Percentiles rank a stretch among this genome's conserved stretches.
Evolutionary conservation across 2,329 filamentous ascomycete genomes (phyloP).

Genomic region (Parastagonospora avenae): DNA sequence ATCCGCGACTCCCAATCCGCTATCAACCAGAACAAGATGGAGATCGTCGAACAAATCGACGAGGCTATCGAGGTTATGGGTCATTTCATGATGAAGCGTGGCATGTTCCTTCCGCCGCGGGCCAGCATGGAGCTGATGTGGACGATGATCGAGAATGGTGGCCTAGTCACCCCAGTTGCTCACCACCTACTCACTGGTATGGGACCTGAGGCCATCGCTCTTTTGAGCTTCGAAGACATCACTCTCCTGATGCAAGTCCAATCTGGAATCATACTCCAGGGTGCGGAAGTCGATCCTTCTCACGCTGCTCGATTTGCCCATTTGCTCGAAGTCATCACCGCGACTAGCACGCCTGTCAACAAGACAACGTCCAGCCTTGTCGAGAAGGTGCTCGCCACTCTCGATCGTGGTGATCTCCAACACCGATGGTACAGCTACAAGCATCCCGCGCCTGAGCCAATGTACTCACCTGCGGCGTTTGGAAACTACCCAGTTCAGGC

Average conservation of each 20-base stretch:
- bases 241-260: constrained; percentile 67
- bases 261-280: constrained; percentile 55
- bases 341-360: constrained; percentile 59
- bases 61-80: constrained; percentile 78
- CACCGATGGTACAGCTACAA: constrained; percentile 65
- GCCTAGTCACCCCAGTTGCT: constrained; percentile 63
- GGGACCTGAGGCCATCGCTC: constrained; percentile 63
- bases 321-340: constrained; percentile 63
- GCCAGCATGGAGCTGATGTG: constrained; percentile 65
- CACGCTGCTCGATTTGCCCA: constrained; percentile 66
- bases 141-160: constrained; percentile 69
- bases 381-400: constrained; percentile 62
- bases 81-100: constrained; percentile 60
- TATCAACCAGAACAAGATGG: constrained; percentile 53
- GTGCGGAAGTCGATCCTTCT: constrained; percentile 58
- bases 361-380: constrained; percentile 61
- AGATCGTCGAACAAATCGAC: constrained; percentile 79
- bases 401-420: constrained; percentile 56
- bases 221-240: constrained; percentile 59
- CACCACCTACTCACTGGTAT: constrained; percentile 66
- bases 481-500: constrained; percentile 57
- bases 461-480: constrained; percentile 56
- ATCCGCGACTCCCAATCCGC: constrained; percentile 69
- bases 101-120: constrained; percentile 57
- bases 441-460: constrained; percentile 51